These are phyloP conservation scores for Pholiota molesta DNA, from an alignment of 768 basidiomycete species.

Conservation along the genomic window DNA sequence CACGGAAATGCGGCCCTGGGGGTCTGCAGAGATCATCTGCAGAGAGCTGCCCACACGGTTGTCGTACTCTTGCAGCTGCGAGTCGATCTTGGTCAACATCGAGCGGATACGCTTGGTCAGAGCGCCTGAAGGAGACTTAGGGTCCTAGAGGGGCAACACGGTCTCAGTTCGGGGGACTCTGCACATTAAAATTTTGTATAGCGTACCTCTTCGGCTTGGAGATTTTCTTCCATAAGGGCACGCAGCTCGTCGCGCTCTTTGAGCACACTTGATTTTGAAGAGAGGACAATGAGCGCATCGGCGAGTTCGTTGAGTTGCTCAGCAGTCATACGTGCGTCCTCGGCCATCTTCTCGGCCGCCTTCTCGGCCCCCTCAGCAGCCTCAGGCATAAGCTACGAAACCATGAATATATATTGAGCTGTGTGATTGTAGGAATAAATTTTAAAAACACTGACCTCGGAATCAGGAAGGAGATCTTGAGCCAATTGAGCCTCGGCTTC, in stretches of 20 bases:
- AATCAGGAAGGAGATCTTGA: conserved; percentile 83
- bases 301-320: conserved; percentile 95
- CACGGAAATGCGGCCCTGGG: conserved; percentile 87
- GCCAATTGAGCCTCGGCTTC: conserved; percentile 83
- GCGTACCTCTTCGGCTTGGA: conserved; percentile 81
- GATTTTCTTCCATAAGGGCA: conserved; percentile 91
- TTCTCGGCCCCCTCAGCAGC: conserved; percentile 49
- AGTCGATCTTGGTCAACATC: conserved; percentile 96
- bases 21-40: conserved; percentile 84
- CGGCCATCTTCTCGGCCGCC: no score
- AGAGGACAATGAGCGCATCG: conserved; percentile 88
- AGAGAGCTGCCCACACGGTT: conserved; percentile 80
- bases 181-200: background rate
- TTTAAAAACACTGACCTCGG: conserved; percentile 60
- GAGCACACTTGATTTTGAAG: conserved; percentile 91
- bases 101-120: conserved; percentile 93
- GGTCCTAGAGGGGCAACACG: conserved; percentile 49
- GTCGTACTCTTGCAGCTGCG: conserved; percentile 92
- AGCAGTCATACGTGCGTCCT: conserved; percentile 93
- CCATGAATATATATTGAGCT: background rate
- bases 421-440: background rate
- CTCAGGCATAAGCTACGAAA: conserved; percentile 63
- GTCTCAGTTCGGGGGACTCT: conserved; percentile 2
- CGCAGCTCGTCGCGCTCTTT: conserved; percentile 95
- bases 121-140: conserved; percentile 81